phyloP scores from a whole-genome alignment of 2,329 filamentous ascomycete genomes.

The Gnomoniopsis smithogilvyi region DNA sequence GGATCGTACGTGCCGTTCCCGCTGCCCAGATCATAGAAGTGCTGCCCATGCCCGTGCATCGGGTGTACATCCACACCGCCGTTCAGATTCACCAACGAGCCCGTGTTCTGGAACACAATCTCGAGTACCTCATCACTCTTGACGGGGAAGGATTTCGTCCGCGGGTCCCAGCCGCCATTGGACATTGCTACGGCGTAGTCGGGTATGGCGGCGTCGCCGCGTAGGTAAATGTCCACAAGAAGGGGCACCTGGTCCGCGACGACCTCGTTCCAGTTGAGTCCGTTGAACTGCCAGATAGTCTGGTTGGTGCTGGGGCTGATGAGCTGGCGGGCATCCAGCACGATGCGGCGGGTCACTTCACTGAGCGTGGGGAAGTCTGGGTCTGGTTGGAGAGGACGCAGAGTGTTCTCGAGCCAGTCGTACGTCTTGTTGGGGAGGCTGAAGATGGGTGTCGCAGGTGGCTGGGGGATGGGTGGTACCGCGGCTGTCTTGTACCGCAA shows the following conservation, averaged over 20 bases:
- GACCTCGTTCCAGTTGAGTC: slow-evolving; percentile 42
- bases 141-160: slow-evolving; percentile 47
- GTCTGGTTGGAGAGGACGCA: slow-evolving; percentile 33
- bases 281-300: slow-evolving; percentile 39
- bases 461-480: slow-evolving; percentile 20
- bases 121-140: slow-evolving; percentile 54
- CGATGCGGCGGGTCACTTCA: slow-evolving; percentile 48
- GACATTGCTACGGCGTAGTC: slow-evolving; percentile 47
- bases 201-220: slow-evolving; percentile 43
- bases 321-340: slow-evolving; percentile 42
- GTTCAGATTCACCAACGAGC: slow-evolving; percentile 39
- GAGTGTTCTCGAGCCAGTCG: slow-evolving; percentile 45
- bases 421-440: slow-evolving; percentile 30
- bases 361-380: slow-evolving; percentile 34
- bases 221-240: slow-evolving; percentile 49
- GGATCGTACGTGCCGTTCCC: slow-evolving; percentile 53
- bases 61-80: slow-evolving; percentile 42
- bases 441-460: slow-evolving; percentile 30
- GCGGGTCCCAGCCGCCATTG: slow-evolving; percentile 53
- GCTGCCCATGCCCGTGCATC: slow-evolving; percentile 52
- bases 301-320: slow-evolving; percentile 28
- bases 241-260: slow-evolving; percentile 34
- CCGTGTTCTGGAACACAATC: slow-evolving; percentile 34
- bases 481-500: slow-evolving; percentile 35
- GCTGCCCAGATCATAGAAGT: slow-evolving; percentile 51